Evolutionary conservation across 495 filamentous ascomycete species (phyloP), one percentile per base, ranked within the genome.

Genomic region (Zalerion maritima): DNA sequence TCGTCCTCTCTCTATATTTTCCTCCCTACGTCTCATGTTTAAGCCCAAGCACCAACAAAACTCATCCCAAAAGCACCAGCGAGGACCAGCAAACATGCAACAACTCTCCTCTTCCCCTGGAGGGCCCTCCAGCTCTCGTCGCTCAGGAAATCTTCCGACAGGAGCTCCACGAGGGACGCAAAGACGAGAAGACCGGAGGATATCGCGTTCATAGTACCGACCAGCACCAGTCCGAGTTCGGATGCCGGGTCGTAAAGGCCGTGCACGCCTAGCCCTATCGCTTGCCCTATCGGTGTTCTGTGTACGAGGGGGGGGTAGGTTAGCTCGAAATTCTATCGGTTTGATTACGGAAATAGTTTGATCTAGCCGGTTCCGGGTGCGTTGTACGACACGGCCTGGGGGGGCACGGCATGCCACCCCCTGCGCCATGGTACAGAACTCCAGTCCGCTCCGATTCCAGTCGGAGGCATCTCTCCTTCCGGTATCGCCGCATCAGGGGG

Each of bases 81-180:
- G 17, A 71, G 60, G 23, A 82, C 78, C n/a, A 70, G 64, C 14
- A 58, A 52, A 51, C 70, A 80, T 18, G 76, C 77, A 32, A 71
- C 55, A 18, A 75, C 31, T 29, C 77, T 60, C 34, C 62, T 57
- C 40, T 53, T 54, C 1, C 77, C 77, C 21, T 49, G 63, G 31
- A 82, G 48, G 2, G 45, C 40, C 24, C 45, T 50, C 54, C 78
- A 82, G 37, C 76, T 80, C 35, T 67, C 57, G 34, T 80, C 75
- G 36, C 66, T 75, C 40, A 82, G 41, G 47, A 82, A 81, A 42
- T 82, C 77, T 47, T 82, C 77, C 1, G 77, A 75, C 8, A 82
- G 50, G 30, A 82, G 50, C 42, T 80, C 76, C 6, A 81, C 77
- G 26, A 82, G 49, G 5, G 77, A 75, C 1, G 76, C 77, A 47